Conservation (phyloP, 257 asterid genomes). For the Solanum acaule region DNA sequence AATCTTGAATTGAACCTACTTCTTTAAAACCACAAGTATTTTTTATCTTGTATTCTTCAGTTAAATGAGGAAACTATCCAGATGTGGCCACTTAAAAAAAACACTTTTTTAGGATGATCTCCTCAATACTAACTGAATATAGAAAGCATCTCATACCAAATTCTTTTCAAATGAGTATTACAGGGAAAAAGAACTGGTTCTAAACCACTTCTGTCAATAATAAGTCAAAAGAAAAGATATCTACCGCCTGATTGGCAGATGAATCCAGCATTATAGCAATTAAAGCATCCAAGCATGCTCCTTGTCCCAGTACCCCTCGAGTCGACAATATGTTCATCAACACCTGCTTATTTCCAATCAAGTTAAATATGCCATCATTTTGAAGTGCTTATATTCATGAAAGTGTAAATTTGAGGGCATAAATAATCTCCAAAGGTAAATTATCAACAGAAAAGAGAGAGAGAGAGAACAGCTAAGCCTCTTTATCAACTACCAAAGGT, state of each 20-base stretch:
- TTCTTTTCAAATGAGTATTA: not conserved
- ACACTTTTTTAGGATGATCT: not conserved
- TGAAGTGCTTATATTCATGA: not conserved
- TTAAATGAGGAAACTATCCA: not conserved
- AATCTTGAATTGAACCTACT: not conserved
- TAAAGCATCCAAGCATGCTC: slow-evolving; percentile 87
- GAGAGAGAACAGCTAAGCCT: not conserved
- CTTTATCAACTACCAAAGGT: not conserved
- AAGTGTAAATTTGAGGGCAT: not conserved
- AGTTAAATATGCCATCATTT: slow-evolving; percentile 5
- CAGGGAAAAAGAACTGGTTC: not conserved
- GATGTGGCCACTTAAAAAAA: not conserved
- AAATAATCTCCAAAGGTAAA: not conserved
- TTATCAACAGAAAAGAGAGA: not conserved
- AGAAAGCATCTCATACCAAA: not conserved
- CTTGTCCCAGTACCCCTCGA: slow-evolving; percentile 86
- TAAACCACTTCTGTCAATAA: not conserved
- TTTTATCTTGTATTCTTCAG: not conserved
- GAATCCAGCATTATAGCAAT: slow-evolving; percentile 90
- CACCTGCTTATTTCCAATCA: slow-evolving; percentile 39
- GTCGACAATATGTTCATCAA: slow-evolving; percentile 74
- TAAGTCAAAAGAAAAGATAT: slow-evolving; percentile 3
- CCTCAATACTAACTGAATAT: not conserved
- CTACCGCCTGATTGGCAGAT: slow-evolving; percentile 86
- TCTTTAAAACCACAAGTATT: not conserved